Conservation (phyloP, 202 grass and related monocot genomes). For the Setaria viridis region DNA sequence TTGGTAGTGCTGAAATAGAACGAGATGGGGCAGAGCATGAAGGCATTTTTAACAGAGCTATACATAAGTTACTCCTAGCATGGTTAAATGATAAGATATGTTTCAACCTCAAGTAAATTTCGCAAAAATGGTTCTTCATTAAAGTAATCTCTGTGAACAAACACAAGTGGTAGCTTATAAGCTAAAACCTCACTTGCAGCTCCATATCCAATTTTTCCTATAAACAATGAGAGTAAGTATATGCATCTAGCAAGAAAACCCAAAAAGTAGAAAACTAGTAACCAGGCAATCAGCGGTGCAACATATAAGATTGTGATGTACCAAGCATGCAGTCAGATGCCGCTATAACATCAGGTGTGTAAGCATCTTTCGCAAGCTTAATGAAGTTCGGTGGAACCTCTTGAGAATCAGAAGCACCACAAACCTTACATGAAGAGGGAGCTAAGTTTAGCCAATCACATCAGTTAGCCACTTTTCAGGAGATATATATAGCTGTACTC, state of each 20-base stretch:
- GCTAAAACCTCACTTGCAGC: slow-evolving; percentile 94
- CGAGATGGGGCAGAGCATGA: slow-evolving; percentile 16
- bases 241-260: slow-evolving; percentile 26
- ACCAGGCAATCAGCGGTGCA: slow-evolving; percentile 2
- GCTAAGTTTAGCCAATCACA: slow-evolving; percentile 32
- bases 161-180: slow-evolving; percentile 94
- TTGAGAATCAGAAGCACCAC: slow-evolving; percentile 93
- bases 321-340: slow-evolving; percentile 99
- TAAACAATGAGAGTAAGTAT: slow-evolving; percentile 33
- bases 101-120: slow-evolving; percentile 95
- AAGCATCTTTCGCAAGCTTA: slow-evolving; percentile 92
- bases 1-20: slow-evolving; percentile 70
- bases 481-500: slow-evolving; percentile 1
- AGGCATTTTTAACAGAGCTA: slow-evolving; percentile 30
- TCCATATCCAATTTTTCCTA: slow-evolving; percentile 99
- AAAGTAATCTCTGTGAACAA: slow-evolving; percentile 94
- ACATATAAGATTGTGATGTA: slow-evolving; percentile 53
- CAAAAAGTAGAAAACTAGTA: slow-evolving; percentile 21
- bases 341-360: slow-evolving; percentile 96
- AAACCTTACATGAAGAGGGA: slow-evolving; percentile 64
- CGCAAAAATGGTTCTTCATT: slow-evolving; percentile 97
- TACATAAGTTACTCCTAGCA: slow-evolving; percentile 8
- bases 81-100: slow-evolving; percentile 35
- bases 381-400: slow-evolving; percentile 89
- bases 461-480: background rate